Evolutionary conservation across 2,329 filamentous ascomycete species (phyloP).

Genomic region (Trichophyton simii): DNA sequence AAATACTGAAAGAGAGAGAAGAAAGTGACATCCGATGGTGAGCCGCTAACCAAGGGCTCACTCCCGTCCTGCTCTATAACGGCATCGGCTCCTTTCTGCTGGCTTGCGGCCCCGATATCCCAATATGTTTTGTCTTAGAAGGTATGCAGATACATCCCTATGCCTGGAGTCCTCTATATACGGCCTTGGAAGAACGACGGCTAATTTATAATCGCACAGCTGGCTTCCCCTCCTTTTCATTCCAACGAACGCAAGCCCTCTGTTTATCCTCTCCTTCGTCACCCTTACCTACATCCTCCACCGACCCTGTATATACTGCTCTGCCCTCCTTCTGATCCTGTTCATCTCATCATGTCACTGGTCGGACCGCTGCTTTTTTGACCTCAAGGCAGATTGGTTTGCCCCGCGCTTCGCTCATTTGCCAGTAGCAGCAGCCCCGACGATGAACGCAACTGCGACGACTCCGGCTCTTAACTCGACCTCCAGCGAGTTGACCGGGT

Average conservation of each 20-base stretch:
- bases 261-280: constrained; percentile 81
- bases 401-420: constrained; percentile 50
- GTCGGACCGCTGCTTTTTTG: constrained; percentile 85
- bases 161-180: neutral
- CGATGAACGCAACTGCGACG: constrained; percentile 11
- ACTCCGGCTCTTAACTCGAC: constrained; percentile 17
- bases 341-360: constrained; percentile 85
- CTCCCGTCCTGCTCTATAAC: neutral
- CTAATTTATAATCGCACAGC: constrained; percentile 33
- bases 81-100: neutral
- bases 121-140: constrained; percentile 52
- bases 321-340: constrained; percentile 83
- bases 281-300: constrained; percentile 92
- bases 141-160: constrained; percentile 32
- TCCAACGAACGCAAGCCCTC: constrained; percentile 69
- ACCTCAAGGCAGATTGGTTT: constrained; percentile 87
- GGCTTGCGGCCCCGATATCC: neutral
- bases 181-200: neutral
- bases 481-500: constrained; percentile 24
- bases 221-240: constrained; percentile 84
- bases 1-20: neutral
- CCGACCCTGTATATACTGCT: constrained; percentile 95
- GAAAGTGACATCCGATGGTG: neutral
- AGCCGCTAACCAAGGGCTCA: neutral
- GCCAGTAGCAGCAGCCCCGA: neutral